A percentile compares a stretch with the other conserved stretches of the same genome.
Evolutionary conservation across 2,329 filamentous ascomycete genomes (phyloP).

Genomic region (Diaporthe caulivora): DNA sequence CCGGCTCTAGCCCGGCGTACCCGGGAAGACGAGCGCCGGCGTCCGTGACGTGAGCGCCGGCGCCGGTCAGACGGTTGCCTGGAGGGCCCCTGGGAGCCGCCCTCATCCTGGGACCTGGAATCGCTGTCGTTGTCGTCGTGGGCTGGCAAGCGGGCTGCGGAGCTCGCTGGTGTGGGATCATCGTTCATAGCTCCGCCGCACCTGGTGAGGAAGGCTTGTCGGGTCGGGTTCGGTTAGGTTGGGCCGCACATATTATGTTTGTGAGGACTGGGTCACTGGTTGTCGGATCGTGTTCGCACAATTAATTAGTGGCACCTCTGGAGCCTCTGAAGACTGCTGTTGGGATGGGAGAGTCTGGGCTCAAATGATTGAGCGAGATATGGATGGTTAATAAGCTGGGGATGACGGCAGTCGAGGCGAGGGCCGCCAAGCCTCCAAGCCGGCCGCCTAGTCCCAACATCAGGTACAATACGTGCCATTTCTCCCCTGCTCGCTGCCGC

Average conservation of each 20-base stretch:
- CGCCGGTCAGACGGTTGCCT: constrained; percentile 11
- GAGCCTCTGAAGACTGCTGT: neutral
- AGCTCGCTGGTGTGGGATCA: constrained; percentile 56
- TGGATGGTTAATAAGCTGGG: constrained; percentile 30
- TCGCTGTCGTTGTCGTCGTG: constrained; percentile 36
- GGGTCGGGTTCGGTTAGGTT: constrained; percentile 20
- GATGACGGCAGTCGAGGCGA: constrained; percentile 26
- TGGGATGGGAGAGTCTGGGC: constrained; percentile 6
- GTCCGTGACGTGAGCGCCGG: constrained; percentile 26
- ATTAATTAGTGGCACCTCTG: constrained; percentile 7
- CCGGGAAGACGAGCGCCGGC: constrained; percentile 38
- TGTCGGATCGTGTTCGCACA: neutral
- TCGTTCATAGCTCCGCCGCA: constrained; percentile 60
- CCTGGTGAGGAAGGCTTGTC: constrained; percentile 49
- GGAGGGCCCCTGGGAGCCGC: constrained; percentile 33
- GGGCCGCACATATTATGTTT: constrained; percentile 38
- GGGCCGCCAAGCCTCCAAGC: constrained; percentile 17
- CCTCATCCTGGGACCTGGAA: constrained; percentile 17
- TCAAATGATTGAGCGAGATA: neutral
- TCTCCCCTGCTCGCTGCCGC: neutral
- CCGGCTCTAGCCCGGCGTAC: constrained; percentile 47
- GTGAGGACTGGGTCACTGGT: neutral
- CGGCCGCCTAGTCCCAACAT: constrained; percentile 1
- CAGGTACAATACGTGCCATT: neutral
- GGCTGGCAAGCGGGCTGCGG: constrained; percentile 50